These are phyloP conservation scores for Pisolithus microcarpus DNA, from an alignment of 768 basidiomycete species.

Conservation along the genomic window DNA sequence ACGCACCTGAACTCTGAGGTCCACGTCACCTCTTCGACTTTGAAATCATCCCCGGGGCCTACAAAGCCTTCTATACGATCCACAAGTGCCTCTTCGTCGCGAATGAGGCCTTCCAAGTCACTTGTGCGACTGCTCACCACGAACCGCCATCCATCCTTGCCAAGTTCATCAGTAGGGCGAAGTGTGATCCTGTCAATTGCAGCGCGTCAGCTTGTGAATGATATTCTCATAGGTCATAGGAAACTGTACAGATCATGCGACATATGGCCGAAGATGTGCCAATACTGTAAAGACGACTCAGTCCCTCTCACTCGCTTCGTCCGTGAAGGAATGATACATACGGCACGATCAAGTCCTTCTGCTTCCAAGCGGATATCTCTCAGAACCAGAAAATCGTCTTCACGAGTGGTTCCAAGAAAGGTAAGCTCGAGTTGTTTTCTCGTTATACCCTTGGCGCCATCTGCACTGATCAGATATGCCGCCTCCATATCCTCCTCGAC, in stretches of 20 bases:
- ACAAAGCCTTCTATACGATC: constrained; percentile 22
- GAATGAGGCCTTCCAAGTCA: constrained; percentile 12
- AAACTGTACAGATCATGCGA: background rate
- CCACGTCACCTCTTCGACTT: constrained; percentile 16
- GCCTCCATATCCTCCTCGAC: constrained; percentile 20
- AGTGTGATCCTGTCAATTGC: background rate
- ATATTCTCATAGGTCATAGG: background rate
- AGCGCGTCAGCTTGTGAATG: constrained; percentile 4
- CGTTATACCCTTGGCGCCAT: constrained; percentile 32
- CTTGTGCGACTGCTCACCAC: constrained; percentile 1
- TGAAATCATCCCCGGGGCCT: constrained; percentile 6
- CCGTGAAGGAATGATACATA: constrained; percentile 1
- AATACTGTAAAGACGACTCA: constrained; percentile 11
- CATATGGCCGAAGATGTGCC: constrained; percentile 16
- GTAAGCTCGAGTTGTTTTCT: constrained; percentile 35
- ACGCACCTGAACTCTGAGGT: constrained; percentile 24
- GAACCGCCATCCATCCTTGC: constrained; percentile 17
- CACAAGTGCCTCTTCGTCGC: constrained; percentile 22
- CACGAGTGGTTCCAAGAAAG: constrained; percentile 35
- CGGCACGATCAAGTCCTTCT: constrained; percentile 24
- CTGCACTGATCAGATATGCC: constrained; percentile 35
- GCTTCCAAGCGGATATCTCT: constrained; percentile 31
- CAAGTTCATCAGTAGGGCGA: constrained; percentile 13
- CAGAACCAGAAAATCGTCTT: constrained; percentile 19
- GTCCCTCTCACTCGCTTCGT: too few species aligned